Conservation (phyloP, 148 eudicot species). For the Spergularia marina region DNA sequence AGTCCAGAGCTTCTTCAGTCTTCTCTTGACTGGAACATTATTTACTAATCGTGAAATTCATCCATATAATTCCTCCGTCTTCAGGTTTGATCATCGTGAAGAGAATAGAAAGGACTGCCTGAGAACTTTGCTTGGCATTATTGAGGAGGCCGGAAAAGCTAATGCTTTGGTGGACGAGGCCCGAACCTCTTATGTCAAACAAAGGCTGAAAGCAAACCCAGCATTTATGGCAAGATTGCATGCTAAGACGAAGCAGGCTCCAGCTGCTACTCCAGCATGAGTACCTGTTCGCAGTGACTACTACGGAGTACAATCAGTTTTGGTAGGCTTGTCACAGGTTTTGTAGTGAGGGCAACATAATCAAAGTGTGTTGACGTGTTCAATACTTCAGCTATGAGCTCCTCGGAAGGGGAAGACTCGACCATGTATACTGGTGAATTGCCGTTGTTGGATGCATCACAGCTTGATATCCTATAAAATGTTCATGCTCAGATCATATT, state of each 20-base stretch:
- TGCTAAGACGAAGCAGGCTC: constrained; percentile 44
- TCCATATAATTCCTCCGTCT: neutral
- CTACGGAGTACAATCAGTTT: neutral
- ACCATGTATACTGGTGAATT: neutral
- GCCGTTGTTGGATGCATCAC: too few relatives aligned
- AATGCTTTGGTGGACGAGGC: constrained; percentile 59
- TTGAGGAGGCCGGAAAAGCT: constrained; percentile 94
- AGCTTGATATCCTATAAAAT: too few relatives aligned
- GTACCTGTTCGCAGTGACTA: neutral
- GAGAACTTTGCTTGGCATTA: constrained; percentile 60
- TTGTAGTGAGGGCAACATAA: neutral
- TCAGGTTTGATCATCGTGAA: constrained; percentile 94
- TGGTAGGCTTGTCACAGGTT: neutral
- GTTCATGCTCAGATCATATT: too few relatives aligned
- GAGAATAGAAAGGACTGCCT: constrained; percentile 98
- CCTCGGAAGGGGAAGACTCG: neutral
- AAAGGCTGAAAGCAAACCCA: constrained; percentile 74
- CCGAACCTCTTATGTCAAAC: constrained; percentile 62
- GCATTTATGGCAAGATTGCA: constrained; percentile 77
- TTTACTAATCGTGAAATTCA: neutral
- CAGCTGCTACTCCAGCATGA: constrained; percentile 39
- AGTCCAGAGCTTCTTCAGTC: neutral
- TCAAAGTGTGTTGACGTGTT: neutral
- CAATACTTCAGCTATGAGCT: constrained; percentile 7
- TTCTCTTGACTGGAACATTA: neutral